A percentile compares a stretch with the other conserved stretches of the same genome.
phyloP scores from a whole-genome alignment of 2,329 filamentous ascomycete species.

The Xylariaceae sp. region DNA sequence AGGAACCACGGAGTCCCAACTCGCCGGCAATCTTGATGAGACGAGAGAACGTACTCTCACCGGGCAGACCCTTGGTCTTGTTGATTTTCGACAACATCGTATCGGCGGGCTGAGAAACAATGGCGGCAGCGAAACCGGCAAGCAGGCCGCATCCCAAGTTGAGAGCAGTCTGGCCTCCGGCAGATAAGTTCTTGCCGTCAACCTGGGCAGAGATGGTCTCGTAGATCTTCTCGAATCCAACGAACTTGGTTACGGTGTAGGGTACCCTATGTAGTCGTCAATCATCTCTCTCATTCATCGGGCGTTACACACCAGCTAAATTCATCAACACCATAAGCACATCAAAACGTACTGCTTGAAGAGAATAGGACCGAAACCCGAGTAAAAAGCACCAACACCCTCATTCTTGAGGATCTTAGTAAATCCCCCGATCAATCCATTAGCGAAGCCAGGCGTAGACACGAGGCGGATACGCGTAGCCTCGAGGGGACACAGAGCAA shows the following conservation, averaged over 20 bases:
- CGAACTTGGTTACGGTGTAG: constrained; percentile 26
- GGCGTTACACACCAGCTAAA: too few relatives aligned
- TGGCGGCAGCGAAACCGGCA: constrained; percentile 24
- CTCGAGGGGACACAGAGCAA: constrained; percentile 26
- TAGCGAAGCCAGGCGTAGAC: constrained; percentile 23
- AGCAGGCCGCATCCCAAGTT: constrained; percentile 24
- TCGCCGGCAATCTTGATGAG: constrained; percentile 24
- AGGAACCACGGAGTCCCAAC: constrained; percentile 24
- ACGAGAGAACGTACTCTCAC: constrained; percentile 20
- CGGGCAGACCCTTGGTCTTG: constrained; percentile 21
- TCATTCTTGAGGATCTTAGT: constrained; percentile 21
- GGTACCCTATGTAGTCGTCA: constrained; percentile 15
- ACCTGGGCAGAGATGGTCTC: constrained; percentile 20
- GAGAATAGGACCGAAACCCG: constrained; percentile 24
- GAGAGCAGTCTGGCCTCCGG: constrained; percentile 17
- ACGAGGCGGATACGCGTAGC: constrained; percentile 25
- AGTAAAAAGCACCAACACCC: constrained; percentile 24
- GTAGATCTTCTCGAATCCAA: constrained; percentile 24
- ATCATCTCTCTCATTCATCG: too few relatives aligned
- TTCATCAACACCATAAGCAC: too few relatives aligned
- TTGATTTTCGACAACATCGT: constrained; percentile 28
- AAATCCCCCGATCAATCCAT: constrained; percentile 18
- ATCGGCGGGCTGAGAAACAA: constrained; percentile 27
- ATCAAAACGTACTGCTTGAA: constrained; percentile 22
- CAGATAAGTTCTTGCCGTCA: constrained; percentile 21